Evolutionary conservation across 306 rosid species (phyloP).

Genomic region (Rubus idaeus): DNA sequence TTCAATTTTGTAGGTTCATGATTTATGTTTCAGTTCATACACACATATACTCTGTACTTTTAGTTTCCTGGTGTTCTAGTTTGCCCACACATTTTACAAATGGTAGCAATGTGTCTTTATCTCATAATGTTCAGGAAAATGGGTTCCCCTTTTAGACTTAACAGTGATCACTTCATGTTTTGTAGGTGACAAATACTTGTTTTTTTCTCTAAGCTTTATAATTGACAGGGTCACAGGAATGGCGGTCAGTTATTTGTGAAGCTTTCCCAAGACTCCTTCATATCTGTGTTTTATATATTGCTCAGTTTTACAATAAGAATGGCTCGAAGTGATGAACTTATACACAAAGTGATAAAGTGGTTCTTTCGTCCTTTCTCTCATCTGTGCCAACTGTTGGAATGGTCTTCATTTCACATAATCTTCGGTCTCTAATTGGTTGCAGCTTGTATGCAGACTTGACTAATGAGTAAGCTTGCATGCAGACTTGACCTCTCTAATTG

Average conservation of each 20-base stretch:
- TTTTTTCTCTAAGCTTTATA: not conserved
- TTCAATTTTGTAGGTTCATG: constrained; percentile 14
- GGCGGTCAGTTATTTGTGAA: not conserved
- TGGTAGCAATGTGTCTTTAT: not conserved
- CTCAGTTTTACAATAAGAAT: too few species aligned
- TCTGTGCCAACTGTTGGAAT: too few species aligned
- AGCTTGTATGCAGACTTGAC: too few species aligned
- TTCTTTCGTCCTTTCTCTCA: too few species aligned
- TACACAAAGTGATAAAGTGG: too few species aligned
- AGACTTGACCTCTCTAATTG: too few species aligned
- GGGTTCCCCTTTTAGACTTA: not conserved
- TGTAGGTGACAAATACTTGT: not conserved
- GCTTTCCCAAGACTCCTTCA: not conserved
- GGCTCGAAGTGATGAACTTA: too few species aligned
- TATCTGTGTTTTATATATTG: not conserved
- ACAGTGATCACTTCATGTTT: not conserved
- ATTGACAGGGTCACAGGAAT: not conserved
- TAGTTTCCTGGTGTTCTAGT: not conserved
- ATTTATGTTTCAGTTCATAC: not conserved
- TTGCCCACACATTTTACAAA: not conserved
- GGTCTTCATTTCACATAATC: too few species aligned
- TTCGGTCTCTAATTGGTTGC: too few species aligned
- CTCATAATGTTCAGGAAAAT: not conserved
- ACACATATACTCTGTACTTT: not conserved
- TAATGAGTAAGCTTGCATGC: too few species aligned